Base-by-base conservation (phyloP, 345 rosid genomes). In the Camelina hispida region DNA sequence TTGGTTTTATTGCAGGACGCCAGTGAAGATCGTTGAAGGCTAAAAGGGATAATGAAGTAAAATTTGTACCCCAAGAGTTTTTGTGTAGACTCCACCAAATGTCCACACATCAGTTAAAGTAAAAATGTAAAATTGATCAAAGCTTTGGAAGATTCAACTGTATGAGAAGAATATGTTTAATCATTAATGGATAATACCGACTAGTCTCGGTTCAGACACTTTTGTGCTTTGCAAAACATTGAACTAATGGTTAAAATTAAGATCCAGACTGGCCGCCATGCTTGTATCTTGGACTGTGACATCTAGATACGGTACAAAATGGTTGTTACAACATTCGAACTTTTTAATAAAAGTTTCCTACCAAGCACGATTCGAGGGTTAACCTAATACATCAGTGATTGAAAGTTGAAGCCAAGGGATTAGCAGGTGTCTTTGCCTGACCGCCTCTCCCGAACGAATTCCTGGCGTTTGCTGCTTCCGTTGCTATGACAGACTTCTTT, bases 21-120 rank as follows among this genome's bases (percentile, higher is more conserved):
- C 96, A 2, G 98, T 88, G 59, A 93, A 93, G 78, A 79, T 91
- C 25, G 80, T 88, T 58, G 97, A 93, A 81, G 96, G 97, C 74
- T 89, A 83, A 81, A 53, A 48, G 40, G 40, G 52, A 5, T 64
- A 32, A 28, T 40, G 28, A 71, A 65, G 68, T 22, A 8, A 64
- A 42, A 50, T 1, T 0, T 56, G 53, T 17, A 56, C 23, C 34
- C 53, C 53, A 32, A 17, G 20, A 47, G 15, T 56, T 23, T 65
- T 8, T 58, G 15, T 74, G 37, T 65, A 30, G n/a, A 42, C 22
- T 23, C 58, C n/a, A 32, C 14, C 42, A 60, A 48, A 60, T 61
- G 68, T 32, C 35, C n/a, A 34, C n/a, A 32, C 10, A 60, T 14
- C 48, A 23, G 9, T 22, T 22, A 22, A 22, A 22, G 25, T 23